A percentile compares a stretch with the other conserved stretches of the same genome.
phyloP scores from a whole-genome alignment of 495 filamentous ascomycete species.

The Penicillium manginii region DNA sequence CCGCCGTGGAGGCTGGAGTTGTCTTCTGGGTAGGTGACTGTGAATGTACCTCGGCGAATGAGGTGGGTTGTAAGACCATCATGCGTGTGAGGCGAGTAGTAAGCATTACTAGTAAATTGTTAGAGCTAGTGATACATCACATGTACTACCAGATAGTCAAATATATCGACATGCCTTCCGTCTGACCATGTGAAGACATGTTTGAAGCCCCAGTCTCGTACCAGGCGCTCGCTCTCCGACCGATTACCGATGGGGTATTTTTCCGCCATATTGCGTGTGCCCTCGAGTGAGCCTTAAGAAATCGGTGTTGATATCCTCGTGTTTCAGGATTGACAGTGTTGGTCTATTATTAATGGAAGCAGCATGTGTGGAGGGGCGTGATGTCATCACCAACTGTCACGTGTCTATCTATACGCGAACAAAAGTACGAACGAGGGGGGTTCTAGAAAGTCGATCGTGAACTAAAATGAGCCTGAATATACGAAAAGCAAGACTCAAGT shows the following conservation, averaged over 20 bases:
- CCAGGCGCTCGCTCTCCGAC: slow-evolving; percentile 62
- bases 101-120: slow-evolving; percentile 56
- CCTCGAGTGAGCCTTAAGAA: neutral
- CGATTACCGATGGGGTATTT: slow-evolving; percentile 46
- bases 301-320: neutral
- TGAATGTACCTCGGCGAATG: slow-evolving; percentile 70
- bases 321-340: neutral
- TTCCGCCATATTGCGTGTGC: slow-evolving; percentile 17
- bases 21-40: slow-evolving; percentile 75
- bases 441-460: neutral
- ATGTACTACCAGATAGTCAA: neutral
- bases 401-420: neutral
- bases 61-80: slow-evolving; percentile 72
- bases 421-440: neutral
- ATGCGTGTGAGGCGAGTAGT: slow-evolving; percentile 80
- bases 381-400: slow-evolving; percentile 15
- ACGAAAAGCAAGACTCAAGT: neutral
- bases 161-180: slow-evolving; percentile 58
- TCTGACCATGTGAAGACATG: slow-evolving; percentile 85
- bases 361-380: slow-evolving; percentile 4
- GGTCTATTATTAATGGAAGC: slow-evolving; percentile 3
- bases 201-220: slow-evolving; percentile 74
- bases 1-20: slow-evolving; percentile 41
- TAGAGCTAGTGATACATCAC: slow-evolving; percentile 2
- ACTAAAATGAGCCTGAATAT: neutral